These are phyloP conservation scores for Blastomyces percursus DNA, from an alignment of 2,329 filamentous ascomycete species.

Conservation along the genomic window DNA sequence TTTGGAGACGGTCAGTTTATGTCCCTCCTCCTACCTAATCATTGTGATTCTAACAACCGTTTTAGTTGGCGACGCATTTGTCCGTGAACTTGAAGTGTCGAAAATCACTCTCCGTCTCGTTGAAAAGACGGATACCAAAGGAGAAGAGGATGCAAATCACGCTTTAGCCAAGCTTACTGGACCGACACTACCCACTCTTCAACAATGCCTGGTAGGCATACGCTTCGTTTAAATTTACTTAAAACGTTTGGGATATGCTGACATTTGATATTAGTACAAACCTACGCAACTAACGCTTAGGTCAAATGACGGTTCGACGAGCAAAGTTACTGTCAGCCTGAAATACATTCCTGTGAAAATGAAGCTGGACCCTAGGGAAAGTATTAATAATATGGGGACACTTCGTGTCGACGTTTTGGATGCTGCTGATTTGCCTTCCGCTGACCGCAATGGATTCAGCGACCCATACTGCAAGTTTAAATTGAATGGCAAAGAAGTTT, in stretches of 20 bases:
- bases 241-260: slow-evolving; percentile 2
- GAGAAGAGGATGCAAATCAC: slow-evolving; percentile 56
- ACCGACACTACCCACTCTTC: slow-evolving; percentile 74
- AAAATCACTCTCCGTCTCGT: slow-evolving; percentile 78
- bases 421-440: slow-evolving; percentile 75
- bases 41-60: slow-evolving; percentile 14
- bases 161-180: slow-evolving; percentile 73
- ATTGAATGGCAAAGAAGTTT: slow-evolving; percentile 76
- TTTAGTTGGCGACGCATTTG: slow-evolving; percentile 75
- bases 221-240: background rate
- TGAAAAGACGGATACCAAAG: slow-evolving; percentile 64
- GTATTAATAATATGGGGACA: slow-evolving; percentile 97
- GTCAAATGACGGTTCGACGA: slow-evolving; percentile 62
- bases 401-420: slow-evolving; percentile 89
- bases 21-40: background rate
- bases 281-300: slow-evolving; percentile 72
- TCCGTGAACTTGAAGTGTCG: slow-evolving; percentile 95
- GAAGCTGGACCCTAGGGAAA: slow-evolving; percentile 86
- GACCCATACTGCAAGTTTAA: slow-evolving; percentile 95
- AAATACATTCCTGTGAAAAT: slow-evolving; percentile 94
- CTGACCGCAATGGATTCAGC: slow-evolving; percentile 91
- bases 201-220: slow-evolving; percentile 64
- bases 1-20: slow-evolving; percentile 64
- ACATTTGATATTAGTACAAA: slow-evolving; percentile 55
- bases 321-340: slow-evolving; percentile 77